Evolutionary conservation across 768 basidiomycete genomes (phyloP).

Genomic region (Termitomyces heimii): DNA sequence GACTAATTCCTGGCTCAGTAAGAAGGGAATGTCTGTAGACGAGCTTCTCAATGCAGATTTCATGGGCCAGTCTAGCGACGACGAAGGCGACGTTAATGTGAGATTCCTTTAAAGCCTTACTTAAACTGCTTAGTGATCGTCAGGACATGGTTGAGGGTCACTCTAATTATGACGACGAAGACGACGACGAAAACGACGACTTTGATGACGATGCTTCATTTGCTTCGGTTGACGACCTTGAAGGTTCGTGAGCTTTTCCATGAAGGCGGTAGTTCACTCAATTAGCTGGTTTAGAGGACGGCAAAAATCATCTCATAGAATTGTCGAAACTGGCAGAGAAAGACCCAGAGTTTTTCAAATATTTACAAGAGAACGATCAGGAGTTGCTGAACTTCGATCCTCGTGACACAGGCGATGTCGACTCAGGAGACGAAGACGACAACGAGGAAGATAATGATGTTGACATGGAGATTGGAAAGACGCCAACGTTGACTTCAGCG

Average conservation of each 20-base stretch:
- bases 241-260: slow-evolving; percentile 34
- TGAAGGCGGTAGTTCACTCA: not conserved
- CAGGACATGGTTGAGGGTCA: slow-evolving; percentile 21
- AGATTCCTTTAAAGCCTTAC: not conserved
- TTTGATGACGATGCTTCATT: slow-evolving; percentile 59
- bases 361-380: slow-evolving; percentile 90
- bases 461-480: slow-evolving; percentile 39
- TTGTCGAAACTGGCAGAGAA: slow-evolving; percentile 88
- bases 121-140: slow-evolving; percentile 1
- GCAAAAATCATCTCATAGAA: slow-evolving; percentile 68
- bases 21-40: slow-evolving; percentile 63
- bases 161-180: slow-evolving; percentile 28
- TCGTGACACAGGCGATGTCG: slow-evolving; percentile 29
- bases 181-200: slow-evolving; percentile 26
- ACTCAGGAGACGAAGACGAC: slow-evolving; percentile 40
- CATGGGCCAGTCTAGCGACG: slow-evolving; percentile 58
- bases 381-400: slow-evolving; percentile 82
- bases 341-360: slow-evolving; percentile 99
- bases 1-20: slow-evolving; percentile 19
- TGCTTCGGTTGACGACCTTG: slow-evolving; percentile 74
- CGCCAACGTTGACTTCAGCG: slow-evolving; percentile 60
- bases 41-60: slow-evolving; percentile 70
- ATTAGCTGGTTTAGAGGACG: slow-evolving; percentile 47
- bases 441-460: slow-evolving; percentile 43
- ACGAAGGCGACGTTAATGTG: slow-evolving; percentile 27